A percentile compares a stretch with the other conserved stretches of the same genome.
Evolutionary conservation across 2,329 filamentous ascomycete genomes (phyloP).

Genomic region (Diaporthe vexans): DNA sequence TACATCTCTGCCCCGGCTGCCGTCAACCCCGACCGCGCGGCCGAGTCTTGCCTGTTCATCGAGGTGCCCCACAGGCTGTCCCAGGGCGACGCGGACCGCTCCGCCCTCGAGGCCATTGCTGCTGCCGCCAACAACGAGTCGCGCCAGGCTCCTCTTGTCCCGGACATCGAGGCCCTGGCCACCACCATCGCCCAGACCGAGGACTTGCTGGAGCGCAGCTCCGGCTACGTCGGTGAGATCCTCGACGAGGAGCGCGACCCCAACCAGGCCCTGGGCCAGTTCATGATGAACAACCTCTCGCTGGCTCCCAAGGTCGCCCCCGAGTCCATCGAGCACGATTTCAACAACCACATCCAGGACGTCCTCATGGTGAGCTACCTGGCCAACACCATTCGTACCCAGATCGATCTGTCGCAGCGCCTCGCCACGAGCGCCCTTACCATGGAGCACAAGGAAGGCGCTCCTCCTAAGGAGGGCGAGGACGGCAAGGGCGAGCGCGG

Average conservation of each 20-base stretch:
- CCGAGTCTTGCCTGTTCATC: constrained; percentile 97
- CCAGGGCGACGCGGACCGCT: constrained; percentile 76
- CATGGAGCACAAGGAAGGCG: constrained; percentile 61
- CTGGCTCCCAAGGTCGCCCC: constrained; percentile 95
- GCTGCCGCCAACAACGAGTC: constrained; percentile 84
- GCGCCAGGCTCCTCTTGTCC: constrained; percentile 79
- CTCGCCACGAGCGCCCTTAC: constrained; percentile 83
- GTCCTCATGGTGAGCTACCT: constrained; percentile 98
- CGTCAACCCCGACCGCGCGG: constrained; percentile 92
- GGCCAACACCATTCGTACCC: constrained; percentile 97
- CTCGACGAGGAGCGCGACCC: constrained; percentile 93
- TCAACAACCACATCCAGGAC: constrained; percentile 99
- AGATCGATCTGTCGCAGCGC: constrained; percentile 97
- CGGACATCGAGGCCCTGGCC: constrained; percentile 92
- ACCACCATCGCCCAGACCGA: constrained; percentile 89
- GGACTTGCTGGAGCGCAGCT: constrained; percentile 90
- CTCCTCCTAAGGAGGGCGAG: constrained; percentile 50
- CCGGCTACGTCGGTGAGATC: constrained; percentile 92
- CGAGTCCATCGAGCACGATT: constrained; percentile 93
- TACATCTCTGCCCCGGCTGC: constrained; percentile 98
- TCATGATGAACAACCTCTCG: constrained; percentile 92
- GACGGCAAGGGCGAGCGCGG: constrained; percentile 60
- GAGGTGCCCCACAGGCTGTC: constrained; percentile 95
- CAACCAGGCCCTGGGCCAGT: constrained; percentile 93
- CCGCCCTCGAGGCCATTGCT: constrained; percentile 84